Percentiles rank a stretch among this genome's conserved stretches.
phyloP scores from a whole-genome alignment of 441 rosid genomes.

The Adansonia rubrostipa region DNA sequence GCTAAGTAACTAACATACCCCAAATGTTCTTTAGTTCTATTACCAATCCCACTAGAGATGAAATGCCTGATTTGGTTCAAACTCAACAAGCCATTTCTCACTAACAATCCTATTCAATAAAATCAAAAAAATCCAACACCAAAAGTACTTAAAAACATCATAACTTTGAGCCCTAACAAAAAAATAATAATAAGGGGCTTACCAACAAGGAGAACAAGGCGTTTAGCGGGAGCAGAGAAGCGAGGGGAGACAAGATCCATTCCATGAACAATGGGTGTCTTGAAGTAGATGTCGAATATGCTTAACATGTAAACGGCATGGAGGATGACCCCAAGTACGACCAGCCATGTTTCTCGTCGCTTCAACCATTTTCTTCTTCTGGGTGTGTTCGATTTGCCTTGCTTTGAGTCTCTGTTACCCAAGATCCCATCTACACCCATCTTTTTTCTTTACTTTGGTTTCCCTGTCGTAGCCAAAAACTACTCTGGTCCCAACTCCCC shows the following conservation, averaged over 20 bases:
- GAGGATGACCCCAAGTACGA: conserved; percentile 77
- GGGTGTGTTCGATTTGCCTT: conserved; percentile 28
- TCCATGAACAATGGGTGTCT: conserved; percentile 93
- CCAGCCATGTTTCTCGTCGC: conserved; percentile 80
- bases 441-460: background rate
- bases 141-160: too few relatives aligned
- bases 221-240: conserved; percentile 80
- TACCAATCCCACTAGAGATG: background rate
- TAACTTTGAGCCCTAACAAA: background rate
- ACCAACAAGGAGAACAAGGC: conserved; percentile 89
- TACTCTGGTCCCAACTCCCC: background rate
- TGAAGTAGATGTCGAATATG: conserved; percentile 97
- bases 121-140: background rate
- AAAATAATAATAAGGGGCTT: background rate
- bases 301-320: conserved; percentile 94
- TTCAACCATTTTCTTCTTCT: conserved; percentile 58
- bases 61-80: conserved; percentile 2
- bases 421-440: conserved; percentile 76
- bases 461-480: background rate
- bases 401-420: conserved; percentile 49
- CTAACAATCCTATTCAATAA: background rate
- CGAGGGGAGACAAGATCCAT: conserved; percentile 87
- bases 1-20: background rate
- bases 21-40: background rate
- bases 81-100: background rate